Percentiles rank a stretch among this genome's conserved stretches.
Conservation (phyloP, 805 yeast genomes). For the Tetrapisispora phaffii region DNA sequence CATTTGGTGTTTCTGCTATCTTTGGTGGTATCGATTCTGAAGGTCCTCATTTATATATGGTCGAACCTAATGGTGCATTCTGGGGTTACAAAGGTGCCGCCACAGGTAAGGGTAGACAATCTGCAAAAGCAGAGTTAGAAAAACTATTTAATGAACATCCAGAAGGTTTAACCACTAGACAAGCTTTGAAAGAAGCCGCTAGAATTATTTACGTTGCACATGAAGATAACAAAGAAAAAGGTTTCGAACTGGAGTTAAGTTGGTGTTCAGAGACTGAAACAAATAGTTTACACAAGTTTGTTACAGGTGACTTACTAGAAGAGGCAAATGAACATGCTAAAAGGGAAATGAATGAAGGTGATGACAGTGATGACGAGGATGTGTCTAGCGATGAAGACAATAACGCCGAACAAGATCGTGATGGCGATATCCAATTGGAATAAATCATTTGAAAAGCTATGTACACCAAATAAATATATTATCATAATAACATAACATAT, state of each 20-base stretch:
- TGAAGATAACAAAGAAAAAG: conserved; percentile 96
- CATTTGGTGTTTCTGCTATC: conserved; percentile 88
- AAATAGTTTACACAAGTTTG: conserved; percentile 65
- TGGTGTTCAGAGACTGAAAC: conserved; percentile 80
- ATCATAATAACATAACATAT: background rate
- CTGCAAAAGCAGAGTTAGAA: conserved; percentile 95
- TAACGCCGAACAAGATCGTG: conserved; percentile 6
- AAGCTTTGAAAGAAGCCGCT: conserved; percentile 91
- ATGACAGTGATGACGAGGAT: conserved; percentile 17
- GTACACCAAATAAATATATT: conserved; percentile 2
- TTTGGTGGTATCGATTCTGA: conserved; percentile 87
- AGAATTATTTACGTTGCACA: conserved; percentile 88
- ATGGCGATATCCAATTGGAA: conserved; percentile 11
- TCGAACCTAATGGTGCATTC: conserved; percentile 92
- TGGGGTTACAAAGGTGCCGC: conserved; percentile 99
- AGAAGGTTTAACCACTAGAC: conserved; percentile 54
- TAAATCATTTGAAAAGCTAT: conserved; percentile 1
- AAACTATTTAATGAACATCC: conserved; percentile 42
- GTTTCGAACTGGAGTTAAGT: conserved; percentile 85
- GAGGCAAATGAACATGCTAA: conserved; percentile 82
- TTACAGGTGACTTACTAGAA: conserved; percentile 67
- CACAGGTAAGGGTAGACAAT: conserved; percentile 95
- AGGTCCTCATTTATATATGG: conserved; percentile 90
- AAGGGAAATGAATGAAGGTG: conserved; percentile 30
- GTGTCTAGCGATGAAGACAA: conserved; percentile 5